Percentiles rank a stretch among this genome's conserved stretches.
Conservation (phyloP, 768 basidiomycete species). For the Leccinum imitatum region DNA sequence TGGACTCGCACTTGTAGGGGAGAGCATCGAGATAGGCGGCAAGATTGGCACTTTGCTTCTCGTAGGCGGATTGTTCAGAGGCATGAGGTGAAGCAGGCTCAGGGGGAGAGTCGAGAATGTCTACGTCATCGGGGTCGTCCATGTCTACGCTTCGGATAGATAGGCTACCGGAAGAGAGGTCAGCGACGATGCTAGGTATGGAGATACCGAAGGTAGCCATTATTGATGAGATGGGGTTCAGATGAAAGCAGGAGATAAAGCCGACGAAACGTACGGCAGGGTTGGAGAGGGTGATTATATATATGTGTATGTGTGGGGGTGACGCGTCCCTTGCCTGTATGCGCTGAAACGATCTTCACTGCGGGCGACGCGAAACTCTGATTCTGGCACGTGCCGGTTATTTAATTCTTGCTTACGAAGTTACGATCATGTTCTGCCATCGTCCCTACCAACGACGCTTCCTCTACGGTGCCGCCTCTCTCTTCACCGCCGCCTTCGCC, state of each 20-base stretch:
- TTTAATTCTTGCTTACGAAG: no score
- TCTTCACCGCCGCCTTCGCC: conserved; percentile 29
- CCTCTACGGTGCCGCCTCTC: conserved; percentile 36
- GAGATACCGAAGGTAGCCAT: conserved; percentile 23
- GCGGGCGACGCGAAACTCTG: background rate
- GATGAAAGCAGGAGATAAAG: conserved; percentile 21
- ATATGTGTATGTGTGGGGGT: conserved; percentile 13
- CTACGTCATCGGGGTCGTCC: conserved; percentile 57
- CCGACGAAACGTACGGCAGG: conserved; percentile 28
- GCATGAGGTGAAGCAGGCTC: conserved; percentile 27
- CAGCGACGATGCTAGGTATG: conserved; percentile 25
- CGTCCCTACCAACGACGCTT: conserved; percentile 24
- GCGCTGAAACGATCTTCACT: background rate
- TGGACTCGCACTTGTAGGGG: conserved; percentile 72
- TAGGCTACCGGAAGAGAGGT: conserved; percentile 24
- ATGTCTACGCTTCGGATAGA: conserved; percentile 36
- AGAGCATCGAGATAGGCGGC: conserved; percentile 65
- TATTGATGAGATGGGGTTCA: conserved; percentile 13
- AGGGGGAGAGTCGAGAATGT: conserved; percentile 42
- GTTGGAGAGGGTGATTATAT: conserved; percentile 14
- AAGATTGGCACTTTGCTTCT: conserved; percentile 60
- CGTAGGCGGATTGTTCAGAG: conserved; percentile 41
- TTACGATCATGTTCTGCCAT: conserved; percentile 11
- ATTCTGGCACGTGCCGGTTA: conserved; percentile 14
- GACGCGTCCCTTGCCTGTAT: conserved; percentile 30